Conservation (phyloP, 2,329 filamentous ascomycete species). For the Gremmenia infestans region DNA sequence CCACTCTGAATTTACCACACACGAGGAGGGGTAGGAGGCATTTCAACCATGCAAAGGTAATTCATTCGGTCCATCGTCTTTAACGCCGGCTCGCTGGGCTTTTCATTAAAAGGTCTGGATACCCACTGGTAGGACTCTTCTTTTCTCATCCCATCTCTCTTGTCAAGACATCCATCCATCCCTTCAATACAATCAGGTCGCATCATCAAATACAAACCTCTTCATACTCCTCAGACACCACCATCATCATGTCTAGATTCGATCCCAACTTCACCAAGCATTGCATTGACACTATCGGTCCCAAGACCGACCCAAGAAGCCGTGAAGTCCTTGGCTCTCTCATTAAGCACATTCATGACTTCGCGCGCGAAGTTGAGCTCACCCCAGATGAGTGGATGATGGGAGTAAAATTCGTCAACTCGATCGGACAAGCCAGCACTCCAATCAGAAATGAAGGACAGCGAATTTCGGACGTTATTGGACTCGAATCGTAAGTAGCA, state of each 20-base stretch:
- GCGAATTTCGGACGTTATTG: constrained; percentile 67
- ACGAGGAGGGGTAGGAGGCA: too few relatives aligned
- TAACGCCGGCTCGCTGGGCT: too few relatives aligned
- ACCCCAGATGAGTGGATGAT: constrained; percentile 73
- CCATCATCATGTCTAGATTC: constrained; percentile 39
- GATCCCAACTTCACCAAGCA: constrained; percentile 73
- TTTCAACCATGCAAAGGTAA: too few relatives aligned
- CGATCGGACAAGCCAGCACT: constrained; percentile 62
- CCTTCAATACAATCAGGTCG: background rate
- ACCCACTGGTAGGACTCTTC: background rate
- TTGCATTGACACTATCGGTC: constrained; percentile 69
- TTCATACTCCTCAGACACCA: too few relatives aligned
- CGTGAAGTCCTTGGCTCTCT: constrained; percentile 58
- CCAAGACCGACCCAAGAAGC: constrained; percentile 60
- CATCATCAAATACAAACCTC: background rate
- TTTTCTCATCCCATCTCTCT: background rate
- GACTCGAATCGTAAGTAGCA: constrained; percentile 59
- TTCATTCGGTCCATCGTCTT: too few relatives aligned
- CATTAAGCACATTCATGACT: constrained; percentile 72
- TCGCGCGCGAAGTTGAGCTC: constrained; percentile 71
- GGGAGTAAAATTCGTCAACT: constrained; percentile 71
- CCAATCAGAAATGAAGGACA: constrained; percentile 68
- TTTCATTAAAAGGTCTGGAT: too few relatives aligned
- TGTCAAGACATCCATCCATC: background rate
- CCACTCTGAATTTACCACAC: background rate